phyloP scores from a whole-genome alignment of 768 basidiomycete genomes.

The Phlebiopsis gigantea region DNA sequence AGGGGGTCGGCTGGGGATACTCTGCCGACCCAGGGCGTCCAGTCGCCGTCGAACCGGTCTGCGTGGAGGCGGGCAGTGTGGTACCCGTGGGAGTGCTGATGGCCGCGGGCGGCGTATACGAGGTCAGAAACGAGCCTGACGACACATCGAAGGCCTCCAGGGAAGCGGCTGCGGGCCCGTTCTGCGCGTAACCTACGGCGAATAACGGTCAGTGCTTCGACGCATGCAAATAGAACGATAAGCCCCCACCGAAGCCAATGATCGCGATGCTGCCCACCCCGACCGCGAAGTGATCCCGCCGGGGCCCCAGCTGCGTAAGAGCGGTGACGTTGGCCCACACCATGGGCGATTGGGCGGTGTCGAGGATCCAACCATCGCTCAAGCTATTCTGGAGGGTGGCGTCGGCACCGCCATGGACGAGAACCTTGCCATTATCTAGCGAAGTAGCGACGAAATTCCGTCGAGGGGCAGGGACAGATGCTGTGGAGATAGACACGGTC shows the following conservation, averaged over 20 bases:
- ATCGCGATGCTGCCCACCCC: slow-evolving; percentile 55
- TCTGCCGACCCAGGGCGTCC: slow-evolving; percentile 10
- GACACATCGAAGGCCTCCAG: slow-evolving; percentile 47
- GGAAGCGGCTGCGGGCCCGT: slow-evolving; percentile 48
- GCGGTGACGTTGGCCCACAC: slow-evolving; percentile 50
- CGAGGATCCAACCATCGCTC: slow-evolving; percentile 68
- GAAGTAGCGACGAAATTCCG: slow-evolving; percentile 55
- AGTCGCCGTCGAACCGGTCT: slow-evolving; percentile 12
- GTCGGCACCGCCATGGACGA: slow-evolving; percentile 80
- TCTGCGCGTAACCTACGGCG: slow-evolving; percentile 19
- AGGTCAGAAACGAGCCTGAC: slow-evolving; percentile 31
- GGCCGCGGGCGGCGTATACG: slow-evolving; percentile 32
- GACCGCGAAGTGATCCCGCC: slow-evolving; percentile 75
- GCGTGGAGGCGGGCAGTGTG: slow-evolving; percentile 21
- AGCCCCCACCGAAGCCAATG: slow-evolving; percentile 68
- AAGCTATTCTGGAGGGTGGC: slow-evolving; percentile 43
- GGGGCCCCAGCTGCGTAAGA: slow-evolving; percentile 51
- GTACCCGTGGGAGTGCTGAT: slow-evolving; percentile 22
- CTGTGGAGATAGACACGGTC: slow-evolving; percentile 30
- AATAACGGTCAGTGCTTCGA: not conserved
- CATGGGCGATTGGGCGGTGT: slow-evolving; percentile 50
- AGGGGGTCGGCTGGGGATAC: slow-evolving; percentile 1
- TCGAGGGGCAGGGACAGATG: slow-evolving; percentile 48
- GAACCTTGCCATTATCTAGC: slow-evolving; percentile 46
- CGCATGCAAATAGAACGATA: slow-evolving; percentile 37